Conservation (phyloP, 2,329 filamentous ascomycete species). For the Ustulina deusta region DNA sequence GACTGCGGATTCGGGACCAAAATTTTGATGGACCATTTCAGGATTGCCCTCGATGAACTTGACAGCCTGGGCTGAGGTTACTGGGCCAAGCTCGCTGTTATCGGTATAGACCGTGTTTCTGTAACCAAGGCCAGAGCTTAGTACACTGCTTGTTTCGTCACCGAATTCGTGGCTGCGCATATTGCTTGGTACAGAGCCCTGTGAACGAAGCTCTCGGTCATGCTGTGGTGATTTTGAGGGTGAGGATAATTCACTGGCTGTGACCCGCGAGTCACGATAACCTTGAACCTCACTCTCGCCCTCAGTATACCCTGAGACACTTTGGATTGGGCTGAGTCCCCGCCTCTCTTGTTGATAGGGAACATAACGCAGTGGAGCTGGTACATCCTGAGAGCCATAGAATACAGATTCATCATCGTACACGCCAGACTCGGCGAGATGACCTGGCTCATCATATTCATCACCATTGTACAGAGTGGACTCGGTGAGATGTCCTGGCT, state of each 20-base stretch:
- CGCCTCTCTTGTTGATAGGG: constrained; percentile 76
- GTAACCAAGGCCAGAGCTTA: constrained; percentile 68
- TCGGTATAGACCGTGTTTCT: constrained; percentile 64
- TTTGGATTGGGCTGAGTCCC: constrained; percentile 88
- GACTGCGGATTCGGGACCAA: constrained; percentile 87
- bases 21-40: constrained; percentile 77
- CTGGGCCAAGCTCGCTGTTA: constrained; percentile 68
- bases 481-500: constrained; percentile 56
- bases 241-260: constrained; percentile 68
- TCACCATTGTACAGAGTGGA: constrained; percentile 58
- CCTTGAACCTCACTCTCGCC: constrained; percentile 69
- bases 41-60: constrained; percentile 78
- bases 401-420: constrained; percentile 62
- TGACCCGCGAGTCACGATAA: constrained; percentile 68
- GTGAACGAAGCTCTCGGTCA: constrained; percentile 59
- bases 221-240: constrained; percentile 67
- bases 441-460: constrained; percentile 60
- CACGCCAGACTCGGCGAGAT: constrained; percentile 50
- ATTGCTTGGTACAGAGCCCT: constrained; percentile 67
- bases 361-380: constrained; percentile 73
- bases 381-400: constrained; percentile 71
- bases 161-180: constrained; percentile 64
- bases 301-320: constrained; percentile 87
- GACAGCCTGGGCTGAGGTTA: constrained; percentile 76
- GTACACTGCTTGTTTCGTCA: constrained; percentile 68